A percentile compares a stretch with the other conserved stretches of the same genome.
phyloP scores from a whole-genome alignment of 1,284 basidiomycete species.

The Trametes versicolor region DNA sequence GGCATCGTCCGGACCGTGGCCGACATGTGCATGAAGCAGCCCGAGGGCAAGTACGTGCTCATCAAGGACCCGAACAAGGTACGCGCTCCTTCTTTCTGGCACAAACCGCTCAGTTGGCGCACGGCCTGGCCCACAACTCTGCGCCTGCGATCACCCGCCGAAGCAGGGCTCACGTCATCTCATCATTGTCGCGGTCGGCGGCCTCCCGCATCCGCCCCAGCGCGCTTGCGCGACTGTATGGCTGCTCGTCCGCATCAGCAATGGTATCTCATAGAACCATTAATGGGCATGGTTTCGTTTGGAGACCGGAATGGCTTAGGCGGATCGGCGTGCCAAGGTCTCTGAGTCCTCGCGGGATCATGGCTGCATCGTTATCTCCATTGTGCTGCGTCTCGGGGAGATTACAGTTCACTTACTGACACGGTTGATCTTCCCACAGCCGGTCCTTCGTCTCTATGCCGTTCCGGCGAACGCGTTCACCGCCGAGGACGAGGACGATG shows the following conservation, averaged over 20 bases:
- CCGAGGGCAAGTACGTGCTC: conserved; percentile 95
- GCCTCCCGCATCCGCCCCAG: conserved; percentile 1
- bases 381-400: conserved; percentile 4
- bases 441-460: conserved; percentile 92
- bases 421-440: conserved; percentile 57
- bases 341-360: conserved; percentile 18
- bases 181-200: conserved; percentile 21
- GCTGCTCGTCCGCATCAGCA: conserved; percentile 20
- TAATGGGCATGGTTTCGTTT: conserved; percentile 19
- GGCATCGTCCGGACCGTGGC: conserved; percentile 96
- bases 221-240: conserved; percentile 11
- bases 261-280: conserved; percentile 21
- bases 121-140: conserved; percentile 4
- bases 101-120: conserved; percentile 16
- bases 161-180: conserved; percentile 25
- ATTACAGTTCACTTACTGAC: conserved; percentile 18
- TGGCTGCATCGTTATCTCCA: conserved; percentile 19
- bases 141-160: conserved; percentile 19
- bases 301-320: conserved; percentile 13
- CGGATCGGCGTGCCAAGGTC: conserved; percentile 19
- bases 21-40: conserved; percentile 93
- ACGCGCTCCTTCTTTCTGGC: conserved; percentile 38
- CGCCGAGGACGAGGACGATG: conserved; percentile 64
- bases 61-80: conserved; percentile 98
- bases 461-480: conserved; percentile 91